Percentiles rank a stretch among this genome's conserved stretches.
Conservation (phyloP, 2,329 filamentous ascomycete species). For the Xylaria sp. region DNA sequence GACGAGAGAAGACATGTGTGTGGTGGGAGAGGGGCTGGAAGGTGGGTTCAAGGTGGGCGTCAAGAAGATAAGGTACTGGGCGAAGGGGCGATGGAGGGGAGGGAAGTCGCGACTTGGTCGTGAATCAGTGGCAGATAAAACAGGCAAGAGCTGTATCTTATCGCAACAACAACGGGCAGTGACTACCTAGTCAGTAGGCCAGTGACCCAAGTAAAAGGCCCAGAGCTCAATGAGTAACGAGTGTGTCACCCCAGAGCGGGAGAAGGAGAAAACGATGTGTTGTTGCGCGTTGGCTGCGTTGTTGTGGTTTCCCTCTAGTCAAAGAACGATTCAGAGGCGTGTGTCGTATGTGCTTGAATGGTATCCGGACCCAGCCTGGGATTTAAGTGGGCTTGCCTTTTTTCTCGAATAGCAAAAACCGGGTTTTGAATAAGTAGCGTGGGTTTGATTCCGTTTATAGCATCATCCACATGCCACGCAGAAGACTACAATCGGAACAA, state of each 20-base stretch:
- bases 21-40: slow-evolving; percentile 20
- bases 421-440: neutral
- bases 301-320: slow-evolving; percentile 7
- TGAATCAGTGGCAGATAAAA: slow-evolving; percentile 6
- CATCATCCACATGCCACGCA: slow-evolving; percentile 2
- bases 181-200: neutral
- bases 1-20: slow-evolving; percentile 32
- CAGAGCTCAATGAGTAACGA: slow-evolving; percentile 3
- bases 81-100: slow-evolving; percentile 11
- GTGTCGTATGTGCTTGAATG: neutral
- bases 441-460: neutral
- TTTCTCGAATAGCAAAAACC: neutral
- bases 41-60: slow-evolving; percentile 9
- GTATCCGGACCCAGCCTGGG: neutral
- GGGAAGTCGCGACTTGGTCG: neutral
- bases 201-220: slow-evolving; percentile 6
- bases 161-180: slow-evolving; percentile 2
- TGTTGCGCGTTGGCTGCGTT: slow-evolving; percentile 4
- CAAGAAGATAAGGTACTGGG: slow-evolving; percentile 4
- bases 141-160: neutral
- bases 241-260: neutral
- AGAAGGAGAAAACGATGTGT: neutral
- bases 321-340: neutral
- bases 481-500: slow-evolving; percentile 1
- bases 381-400: neutral